Evolutionary conservation across 495 filamentous ascomycete species (phyloP).

Genomic region (Corynascus novoguineensis): DNA sequence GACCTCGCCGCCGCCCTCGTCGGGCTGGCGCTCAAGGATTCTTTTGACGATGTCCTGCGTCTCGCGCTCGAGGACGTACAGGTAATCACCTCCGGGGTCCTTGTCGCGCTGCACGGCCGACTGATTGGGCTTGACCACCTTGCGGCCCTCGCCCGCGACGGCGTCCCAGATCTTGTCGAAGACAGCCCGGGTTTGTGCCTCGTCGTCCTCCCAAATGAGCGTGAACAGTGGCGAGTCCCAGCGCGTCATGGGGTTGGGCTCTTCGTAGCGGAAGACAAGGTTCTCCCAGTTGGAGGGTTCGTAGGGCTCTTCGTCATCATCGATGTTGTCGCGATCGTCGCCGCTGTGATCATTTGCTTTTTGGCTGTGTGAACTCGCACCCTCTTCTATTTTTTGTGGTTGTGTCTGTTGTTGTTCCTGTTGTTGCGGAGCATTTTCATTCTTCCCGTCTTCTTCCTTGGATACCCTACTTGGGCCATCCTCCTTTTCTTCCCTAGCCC

Average conservation of each 20-base stretch:
- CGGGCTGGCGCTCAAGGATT: conserved; percentile 68
- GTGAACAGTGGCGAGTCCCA: conserved; percentile 97
- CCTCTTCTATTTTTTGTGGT: neutral
- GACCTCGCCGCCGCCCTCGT: conserved; percentile 53
- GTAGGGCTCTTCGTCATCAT: conserved; percentile 53
- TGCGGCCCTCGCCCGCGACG: conserved; percentile 54
- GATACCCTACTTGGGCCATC: neutral
- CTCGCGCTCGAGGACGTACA: conserved; percentile 77
- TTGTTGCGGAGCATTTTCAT: conserved; percentile 3
- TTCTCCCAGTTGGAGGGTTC: conserved; percentile 73
- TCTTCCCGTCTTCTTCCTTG: neutral
- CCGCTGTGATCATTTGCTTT: too few relatives aligned
- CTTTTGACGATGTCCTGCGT: conserved; percentile 75
- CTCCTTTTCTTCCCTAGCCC: neutral
- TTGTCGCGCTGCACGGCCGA: conserved; percentile 65
- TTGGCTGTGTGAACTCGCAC: too few relatives aligned
- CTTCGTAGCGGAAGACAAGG: conserved; percentile 90
- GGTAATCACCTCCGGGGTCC: conserved; percentile 65
- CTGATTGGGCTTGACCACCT: conserved; percentile 66
- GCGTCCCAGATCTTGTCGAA: conserved; percentile 70
- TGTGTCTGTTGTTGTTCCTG: neutral
- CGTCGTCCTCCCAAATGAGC: conserved; percentile 71
- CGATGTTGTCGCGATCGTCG: neutral
- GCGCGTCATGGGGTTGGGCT: conserved; percentile 87
- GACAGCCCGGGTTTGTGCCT: conserved; percentile 37